Base-by-base conservation (phyloP, 2,329 filamentous ascomycete genomes). In the Colletotrichum limetticola region DNA sequence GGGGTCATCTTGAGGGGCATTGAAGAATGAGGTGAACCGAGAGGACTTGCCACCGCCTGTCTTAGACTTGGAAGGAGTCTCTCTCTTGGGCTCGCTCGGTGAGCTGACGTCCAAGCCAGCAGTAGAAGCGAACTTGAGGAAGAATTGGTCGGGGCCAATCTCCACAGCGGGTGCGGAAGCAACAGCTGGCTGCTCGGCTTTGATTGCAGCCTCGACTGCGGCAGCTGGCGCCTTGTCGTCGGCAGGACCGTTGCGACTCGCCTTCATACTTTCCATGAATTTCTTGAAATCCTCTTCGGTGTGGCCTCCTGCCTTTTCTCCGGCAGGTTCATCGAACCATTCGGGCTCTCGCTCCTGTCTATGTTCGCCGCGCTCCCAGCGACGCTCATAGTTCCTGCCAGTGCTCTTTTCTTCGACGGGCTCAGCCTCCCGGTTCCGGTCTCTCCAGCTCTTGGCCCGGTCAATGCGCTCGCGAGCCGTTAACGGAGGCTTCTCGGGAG, bases 211-310 rank as follows among this genome's bases (percentile, higher is more conserved):
- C 35, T 83, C 84, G 22, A 82, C 71, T 57, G 82, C 78, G 4
- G 80, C 69, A 46, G 78, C 74, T 16, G 77, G 72, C 5, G 82
- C 77, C 68, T 84, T 83, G 68, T 83, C 79, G 76, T 86, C 80
- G 5, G 79, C 74, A 60, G 77, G 78, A 57, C 78, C 81, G 72
- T 80, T 83, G 77, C 87, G 90, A 74, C 90, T 88, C 52, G 91
- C 91, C 82, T 94, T 96, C 95, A 97, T 97, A 75, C 89, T 89
- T 77, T 97, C 94, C 88, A 98, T 98, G 91, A 96, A 98, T 76
- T 94, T 94, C 83, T 97, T 93, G 82, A 98, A 97, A 76, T 98
- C 95, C 79, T 97, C 95, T 78, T 94, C 92, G 1, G 95, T 98
- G 77, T 94, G 93, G 5, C 88, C 89, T 77, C 93, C 90, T 46